These are phyloP conservation scores for Candida tammaniensis DNA, from an alignment of 805 yeast genomes.

Conservation along the genomic window DNA sequence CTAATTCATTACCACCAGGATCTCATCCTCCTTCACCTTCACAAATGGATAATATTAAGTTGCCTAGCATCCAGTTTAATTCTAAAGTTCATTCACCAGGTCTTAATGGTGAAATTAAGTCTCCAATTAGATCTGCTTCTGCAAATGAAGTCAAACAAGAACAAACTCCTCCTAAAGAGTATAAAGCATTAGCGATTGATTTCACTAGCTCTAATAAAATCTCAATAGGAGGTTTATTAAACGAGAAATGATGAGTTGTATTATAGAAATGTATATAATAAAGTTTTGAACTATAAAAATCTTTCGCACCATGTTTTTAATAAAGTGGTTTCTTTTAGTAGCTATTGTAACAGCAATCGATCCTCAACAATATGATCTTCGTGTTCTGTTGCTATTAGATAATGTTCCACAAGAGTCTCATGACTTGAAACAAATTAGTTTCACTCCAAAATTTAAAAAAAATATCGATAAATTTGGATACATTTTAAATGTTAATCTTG, in stretches of 20 bases:
- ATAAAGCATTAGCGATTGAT: slow-evolving; percentile 11
- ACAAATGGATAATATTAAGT: too few species aligned
- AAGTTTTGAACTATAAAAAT: slow-evolving; percentile 1
- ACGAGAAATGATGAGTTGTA: slow-evolving; percentile 13
- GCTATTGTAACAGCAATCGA: neutral
- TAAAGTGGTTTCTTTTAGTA: neutral
- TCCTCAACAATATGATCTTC: slow-evolving; percentile 4
- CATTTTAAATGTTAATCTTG: slow-evolving; percentile 1
- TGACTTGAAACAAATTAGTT: slow-evolving; percentile 1
- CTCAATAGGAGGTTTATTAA: slow-evolving; percentile 41
- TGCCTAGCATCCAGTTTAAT: neutral
- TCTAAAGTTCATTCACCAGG: neutral
- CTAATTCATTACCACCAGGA: too few species aligned
- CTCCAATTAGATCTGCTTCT: too few species aligned
- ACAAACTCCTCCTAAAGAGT: too few species aligned
- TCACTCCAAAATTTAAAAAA: slow-evolving; percentile 5
- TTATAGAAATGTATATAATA: slow-evolving; percentile 6
- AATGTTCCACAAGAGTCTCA: slow-evolving; percentile 8
- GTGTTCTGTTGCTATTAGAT: slow-evolving; percentile 3
- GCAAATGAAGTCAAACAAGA: slow-evolving; percentile 3
- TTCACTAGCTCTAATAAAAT: slow-evolving; percentile 12
- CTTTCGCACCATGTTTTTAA: neutral
- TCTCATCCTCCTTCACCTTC: too few species aligned
- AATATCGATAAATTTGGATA: slow-evolving; percentile 10
- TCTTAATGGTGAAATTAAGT: too few species aligned